Conservation (phyloP, 495 filamentous ascomycete genomes). For the Trichoderma orchidacearum region DNA sequence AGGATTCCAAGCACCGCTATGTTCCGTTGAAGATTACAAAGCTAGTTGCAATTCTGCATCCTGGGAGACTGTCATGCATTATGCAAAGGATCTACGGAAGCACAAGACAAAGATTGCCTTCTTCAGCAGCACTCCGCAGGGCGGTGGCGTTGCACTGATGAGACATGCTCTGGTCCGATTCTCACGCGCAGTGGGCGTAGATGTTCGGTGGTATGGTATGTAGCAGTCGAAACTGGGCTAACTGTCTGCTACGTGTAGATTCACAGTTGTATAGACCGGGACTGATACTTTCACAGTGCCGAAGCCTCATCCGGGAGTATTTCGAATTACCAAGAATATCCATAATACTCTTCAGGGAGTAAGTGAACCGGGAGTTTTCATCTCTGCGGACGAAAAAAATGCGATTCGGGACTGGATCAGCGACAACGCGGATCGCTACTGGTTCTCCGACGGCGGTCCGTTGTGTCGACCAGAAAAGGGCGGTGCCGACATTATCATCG, state of each 20-base stretch:
- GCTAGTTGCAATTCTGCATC: conserved; percentile 46
- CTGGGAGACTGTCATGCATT: conserved; percentile 58
- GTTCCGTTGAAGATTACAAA: conserved; percentile 48
- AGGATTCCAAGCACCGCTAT: conserved; percentile 45
- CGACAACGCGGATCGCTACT: conserved; percentile 67
- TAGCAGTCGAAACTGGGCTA: conserved; percentile 3
- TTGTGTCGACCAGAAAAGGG: conserved; percentile 52
- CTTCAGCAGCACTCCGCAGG: conserved; percentile 77
- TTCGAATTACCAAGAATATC: conserved; percentile 78
- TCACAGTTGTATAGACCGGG: not conserved
- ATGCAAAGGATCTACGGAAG: conserved; percentile 50
- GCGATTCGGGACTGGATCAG: conserved; percentile 57
- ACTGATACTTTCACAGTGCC: conserved; percentile 43
- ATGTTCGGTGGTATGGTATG: conserved; percentile 60
- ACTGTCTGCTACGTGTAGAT: not conserved
- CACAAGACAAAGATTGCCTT: conserved; percentile 63
- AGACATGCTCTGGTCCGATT: conserved; percentile 71
- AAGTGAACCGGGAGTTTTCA: conserved; percentile 41
- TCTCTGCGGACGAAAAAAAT: conserved; percentile 45
- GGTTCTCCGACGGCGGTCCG: conserved; percentile 56
- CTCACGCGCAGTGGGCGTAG: conserved; percentile 49
- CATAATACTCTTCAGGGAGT: conserved; percentile 91
- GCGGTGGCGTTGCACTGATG: conserved; percentile 83
- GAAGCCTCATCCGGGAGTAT: conserved; percentile 72
- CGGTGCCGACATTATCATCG: conserved; percentile 66